phyloP scores from a whole-genome alignment of 495 filamentous ascomycete species.

The Staphylotrichum longicolle region DNA sequence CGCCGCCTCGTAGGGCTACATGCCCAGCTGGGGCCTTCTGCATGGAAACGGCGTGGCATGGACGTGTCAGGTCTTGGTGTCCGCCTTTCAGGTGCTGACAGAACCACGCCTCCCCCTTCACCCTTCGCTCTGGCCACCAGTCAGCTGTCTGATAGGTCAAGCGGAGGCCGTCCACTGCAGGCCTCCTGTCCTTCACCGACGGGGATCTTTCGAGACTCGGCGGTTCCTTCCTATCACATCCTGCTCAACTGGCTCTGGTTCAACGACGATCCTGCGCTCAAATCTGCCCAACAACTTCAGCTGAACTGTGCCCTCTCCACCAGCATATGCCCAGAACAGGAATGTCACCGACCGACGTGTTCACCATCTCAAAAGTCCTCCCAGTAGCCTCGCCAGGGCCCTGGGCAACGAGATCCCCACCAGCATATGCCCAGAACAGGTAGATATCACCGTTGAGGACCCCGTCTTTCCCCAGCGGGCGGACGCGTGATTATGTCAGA shows the following conservation, averaged over 20 bases:
- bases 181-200: neutral
- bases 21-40: neutral
- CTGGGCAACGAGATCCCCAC: no score
- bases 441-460: neutral
- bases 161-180: neutral
- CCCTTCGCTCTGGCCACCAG: neutral
- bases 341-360: no score
- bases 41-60: constrained; percentile 3
- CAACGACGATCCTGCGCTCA: no score
- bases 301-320: no score
- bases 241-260: no score
- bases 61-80: constrained; percentile 13
- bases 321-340: no score
- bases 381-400: no score
- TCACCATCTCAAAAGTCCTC: no score
- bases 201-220: no score
- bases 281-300: no score
- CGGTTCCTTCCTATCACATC: no score
- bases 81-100: constrained; percentile 31
- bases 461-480: neutral
- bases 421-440: no score
- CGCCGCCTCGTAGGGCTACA: constrained; percentile 27
- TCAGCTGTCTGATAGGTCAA: neutral
- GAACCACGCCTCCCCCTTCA: constrained; percentile 10
- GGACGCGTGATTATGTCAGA: neutral